Percentiles rank a stretch among this genome's conserved stretches.
Conservation (phyloP, 1,139 yeast genomes). For the Hyphopichia wangnamkhiaoensis region DNA sequence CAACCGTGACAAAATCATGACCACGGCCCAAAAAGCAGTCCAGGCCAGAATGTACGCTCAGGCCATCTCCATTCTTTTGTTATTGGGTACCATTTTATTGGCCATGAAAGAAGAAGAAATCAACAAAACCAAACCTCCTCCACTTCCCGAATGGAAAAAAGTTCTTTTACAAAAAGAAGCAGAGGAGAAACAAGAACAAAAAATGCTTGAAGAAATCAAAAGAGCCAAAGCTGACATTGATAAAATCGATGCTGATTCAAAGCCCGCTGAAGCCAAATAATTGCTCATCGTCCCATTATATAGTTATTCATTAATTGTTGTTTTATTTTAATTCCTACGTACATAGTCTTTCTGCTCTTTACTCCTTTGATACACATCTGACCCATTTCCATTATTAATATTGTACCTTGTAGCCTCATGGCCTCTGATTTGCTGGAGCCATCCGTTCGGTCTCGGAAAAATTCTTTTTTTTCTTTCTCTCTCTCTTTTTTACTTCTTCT, state of each 20-base stretch:
- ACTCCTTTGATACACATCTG: too few species aligned
- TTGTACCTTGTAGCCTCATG: too few species aligned
- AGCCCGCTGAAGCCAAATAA: not conserved
- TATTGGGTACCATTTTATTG: constrained; percentile 64
- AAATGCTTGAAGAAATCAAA: constrained; percentile 5
- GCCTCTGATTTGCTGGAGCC: too few species aligned
- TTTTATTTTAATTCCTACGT: too few species aligned
- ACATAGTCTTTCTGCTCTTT: too few species aligned
- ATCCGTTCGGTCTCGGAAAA: constrained; percentile 1
- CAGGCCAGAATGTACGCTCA: constrained; percentile 97
- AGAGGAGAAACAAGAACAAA: constrained; percentile 21
- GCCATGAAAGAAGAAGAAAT: constrained; percentile 62
- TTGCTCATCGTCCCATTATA: too few species aligned
- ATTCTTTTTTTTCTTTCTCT: not conserved
- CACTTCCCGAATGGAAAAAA: constrained; percentile 44
- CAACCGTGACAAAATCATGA: constrained; percentile 74
- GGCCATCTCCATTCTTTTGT: constrained; percentile 66
- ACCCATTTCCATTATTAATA: too few species aligned
- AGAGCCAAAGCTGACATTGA: constrained; percentile 1
- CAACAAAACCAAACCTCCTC: constrained; percentile 34
- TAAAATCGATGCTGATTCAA: too few species aligned
- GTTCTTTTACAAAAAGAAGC: constrained; percentile 26
- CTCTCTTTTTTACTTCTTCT: not conserved
- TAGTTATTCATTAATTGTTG: too few species aligned
- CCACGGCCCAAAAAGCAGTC: constrained; percentile 81